Conservation (phyloP, 2,329 filamentous ascomycete genomes). For the Trichoderma pleuroti region DNA sequence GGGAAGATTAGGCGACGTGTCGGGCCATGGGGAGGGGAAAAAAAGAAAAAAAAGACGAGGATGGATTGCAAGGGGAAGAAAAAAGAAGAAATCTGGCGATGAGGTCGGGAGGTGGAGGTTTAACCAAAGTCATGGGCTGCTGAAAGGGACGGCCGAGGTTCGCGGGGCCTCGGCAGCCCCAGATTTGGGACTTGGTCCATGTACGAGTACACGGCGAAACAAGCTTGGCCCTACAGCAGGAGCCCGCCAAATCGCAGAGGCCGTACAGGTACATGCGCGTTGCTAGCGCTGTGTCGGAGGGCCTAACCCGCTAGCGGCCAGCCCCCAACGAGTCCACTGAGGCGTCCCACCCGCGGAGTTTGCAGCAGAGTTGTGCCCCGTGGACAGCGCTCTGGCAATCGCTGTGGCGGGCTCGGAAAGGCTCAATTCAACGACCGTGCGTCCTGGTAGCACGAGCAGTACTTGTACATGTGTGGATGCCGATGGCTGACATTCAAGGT, state of each 20-base stretch:
- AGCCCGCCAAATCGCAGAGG: not conserved
- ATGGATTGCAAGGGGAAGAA: not conserved
- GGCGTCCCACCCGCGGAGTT: slow-evolving; percentile 1
- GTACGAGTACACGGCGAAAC: not conserved
- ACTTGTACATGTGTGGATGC: not conserved
- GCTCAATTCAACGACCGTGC: not conserved
- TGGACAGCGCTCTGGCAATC: not conserved
- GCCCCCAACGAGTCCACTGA: not conserved
- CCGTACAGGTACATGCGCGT: not conserved
- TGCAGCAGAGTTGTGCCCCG: not conserved
- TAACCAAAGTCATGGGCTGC: slow-evolving; percentile 8
- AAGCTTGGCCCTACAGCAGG: no score
- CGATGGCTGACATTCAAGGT: not conserved
- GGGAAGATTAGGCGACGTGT: not conserved
- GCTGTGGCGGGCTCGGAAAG: not conserved
- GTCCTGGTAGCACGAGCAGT: not conserved
- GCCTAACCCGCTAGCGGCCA: slow-evolving; percentile 5
- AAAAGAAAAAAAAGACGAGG: not conserved
- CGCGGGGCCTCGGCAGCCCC: slow-evolving; percentile 23
- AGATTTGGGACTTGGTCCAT: slow-evolving; percentile 13
- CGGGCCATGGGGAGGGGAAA: not conserved
- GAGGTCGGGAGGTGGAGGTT: slow-evolving; percentile 16
- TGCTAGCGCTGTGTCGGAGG: not conserved
- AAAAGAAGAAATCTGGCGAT: slow-evolving; percentile 2
- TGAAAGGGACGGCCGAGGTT: slow-evolving; percentile 21